Conservation (phyloP, 768 basidiomycete species). For the Pulveroboletus frians region DNA sequence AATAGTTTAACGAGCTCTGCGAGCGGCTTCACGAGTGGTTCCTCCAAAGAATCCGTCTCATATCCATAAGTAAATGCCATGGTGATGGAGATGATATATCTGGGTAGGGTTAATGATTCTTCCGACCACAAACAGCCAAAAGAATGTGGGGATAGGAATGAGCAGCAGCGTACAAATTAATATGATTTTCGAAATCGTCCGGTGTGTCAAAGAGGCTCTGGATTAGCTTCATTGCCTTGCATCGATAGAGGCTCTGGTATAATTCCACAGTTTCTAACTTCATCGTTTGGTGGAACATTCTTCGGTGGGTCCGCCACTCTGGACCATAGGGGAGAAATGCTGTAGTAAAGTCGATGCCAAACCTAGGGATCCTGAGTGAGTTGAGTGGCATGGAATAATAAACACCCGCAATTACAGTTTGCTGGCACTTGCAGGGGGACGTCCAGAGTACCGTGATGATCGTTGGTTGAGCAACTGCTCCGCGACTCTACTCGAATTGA, state of each 20-base stretch:
- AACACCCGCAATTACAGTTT: slow-evolving; percentile 17
- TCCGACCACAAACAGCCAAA: not conserved
- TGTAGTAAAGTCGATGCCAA: slow-evolving; percentile 27
- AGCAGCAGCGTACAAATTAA: slow-evolving; percentile 16
- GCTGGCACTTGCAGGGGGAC: slow-evolving; percentile 16
- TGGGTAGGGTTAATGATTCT: slow-evolving; percentile 1
- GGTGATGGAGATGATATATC: slow-evolving; percentile 30
- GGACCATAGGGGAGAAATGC: slow-evolving; percentile 27
- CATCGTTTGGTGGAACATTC: slow-evolving; percentile 26
- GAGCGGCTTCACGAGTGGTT: slow-evolving; percentile 24
- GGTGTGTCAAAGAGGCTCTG: slow-evolving; percentile 21
- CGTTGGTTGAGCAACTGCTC: slow-evolving; percentile 28
- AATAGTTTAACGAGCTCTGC: slow-evolving; percentile 20
- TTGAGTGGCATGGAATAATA: not conserved
- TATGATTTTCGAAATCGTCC: slow-evolving; percentile 22
- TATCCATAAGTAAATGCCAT: slow-evolving; percentile 30
- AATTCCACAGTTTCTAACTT: slow-evolving; percentile 15
- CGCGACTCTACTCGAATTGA: slow-evolving; percentile 25
- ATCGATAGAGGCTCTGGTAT: slow-evolving; percentile 21
- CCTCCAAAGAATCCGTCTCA: slow-evolving; percentile 23
- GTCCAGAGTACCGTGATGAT: slow-evolving; percentile 27
- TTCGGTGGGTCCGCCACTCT: slow-evolving; percentile 27
- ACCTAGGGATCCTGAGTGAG: slow-evolving; percentile 11
- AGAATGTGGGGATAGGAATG: not conserved
- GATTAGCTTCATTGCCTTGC: slow-evolving; percentile 18